Evolutionary conservation across 495 filamentous ascomycete species (phyloP).

Genomic region (Neurospora sp.): DNA sequence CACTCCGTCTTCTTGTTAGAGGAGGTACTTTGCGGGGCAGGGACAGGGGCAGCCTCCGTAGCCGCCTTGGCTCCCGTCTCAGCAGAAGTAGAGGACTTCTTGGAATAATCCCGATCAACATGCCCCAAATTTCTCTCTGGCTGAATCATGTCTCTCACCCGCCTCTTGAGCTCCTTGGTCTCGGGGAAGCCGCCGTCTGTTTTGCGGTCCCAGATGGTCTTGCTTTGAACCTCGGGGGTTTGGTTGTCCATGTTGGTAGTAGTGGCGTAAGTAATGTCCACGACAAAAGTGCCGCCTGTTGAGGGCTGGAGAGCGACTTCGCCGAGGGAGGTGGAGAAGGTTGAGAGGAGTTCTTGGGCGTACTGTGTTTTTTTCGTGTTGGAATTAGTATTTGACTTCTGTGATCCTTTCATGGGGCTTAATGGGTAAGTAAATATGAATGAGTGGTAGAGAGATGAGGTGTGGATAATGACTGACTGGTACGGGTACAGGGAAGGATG

Average conservation of each 20-base stretch:
- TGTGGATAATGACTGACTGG: background rate
- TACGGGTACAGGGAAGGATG: background rate
- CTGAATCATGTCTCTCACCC: constrained; percentile 75
- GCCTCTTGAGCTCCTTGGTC: constrained; percentile 79
- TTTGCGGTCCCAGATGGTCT: constrained; percentile 81
- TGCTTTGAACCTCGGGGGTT: constrained; percentile 5
- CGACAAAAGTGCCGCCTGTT: constrained; percentile 74
- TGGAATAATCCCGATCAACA: constrained; percentile 47
- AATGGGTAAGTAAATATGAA: background rate
- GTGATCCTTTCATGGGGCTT: too few relatives aligned
- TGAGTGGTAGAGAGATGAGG: background rate
- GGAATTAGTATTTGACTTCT: too few relatives aligned
- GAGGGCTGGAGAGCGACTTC: constrained; percentile 83
- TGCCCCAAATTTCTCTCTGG: constrained; percentile 73
- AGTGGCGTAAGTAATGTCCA: constrained; percentile 43
- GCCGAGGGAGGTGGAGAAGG: constrained; percentile 74
- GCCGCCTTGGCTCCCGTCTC: background rate
- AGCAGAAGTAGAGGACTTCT: background rate
- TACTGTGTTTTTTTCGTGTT: constrained; percentile 42
- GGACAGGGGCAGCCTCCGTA: background rate
- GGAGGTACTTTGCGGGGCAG: background rate
- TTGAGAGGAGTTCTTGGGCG: constrained; percentile 96
- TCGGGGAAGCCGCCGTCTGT: constrained; percentile 84
- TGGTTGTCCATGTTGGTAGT: constrained; percentile 9
- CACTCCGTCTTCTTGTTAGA: background rate